phyloP scores from a whole-genome alignment of 495 filamentous ascomycete genomes.

The Tuber melanosporum region DNA sequence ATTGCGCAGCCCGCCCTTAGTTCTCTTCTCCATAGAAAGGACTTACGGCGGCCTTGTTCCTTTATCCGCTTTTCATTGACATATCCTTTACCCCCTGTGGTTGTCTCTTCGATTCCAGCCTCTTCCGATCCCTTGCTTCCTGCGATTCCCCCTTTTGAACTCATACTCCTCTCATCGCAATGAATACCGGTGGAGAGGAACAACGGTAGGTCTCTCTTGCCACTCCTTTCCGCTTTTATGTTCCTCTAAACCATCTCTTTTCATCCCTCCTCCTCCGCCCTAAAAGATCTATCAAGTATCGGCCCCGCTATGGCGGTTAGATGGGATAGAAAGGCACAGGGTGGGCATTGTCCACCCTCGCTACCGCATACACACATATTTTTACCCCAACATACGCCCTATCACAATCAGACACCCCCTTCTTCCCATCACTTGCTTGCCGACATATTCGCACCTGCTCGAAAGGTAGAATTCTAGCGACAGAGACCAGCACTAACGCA shows the following conservation, averaged over 20 bases:
- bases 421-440: constrained; percentile 12
- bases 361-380: not conserved
- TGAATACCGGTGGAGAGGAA: constrained; percentile 35
- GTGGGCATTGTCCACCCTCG: not conserved
- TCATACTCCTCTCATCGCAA: constrained; percentile 8
- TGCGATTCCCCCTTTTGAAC: not conserved
- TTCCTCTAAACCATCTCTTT: not conserved
- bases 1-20: not conserved
- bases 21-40: not conserved
- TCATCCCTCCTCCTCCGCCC: not conserved
- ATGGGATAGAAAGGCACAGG: not conserved
- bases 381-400: constrained; percentile 1
- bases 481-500: constrained; percentile 21
- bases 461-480: constrained; percentile 10
- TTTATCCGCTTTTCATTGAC: not conserved
- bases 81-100: not conserved
- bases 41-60: not conserved
- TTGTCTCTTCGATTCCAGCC: not conserved
- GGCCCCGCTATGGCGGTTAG: not conserved
- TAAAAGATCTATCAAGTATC: not conserved
- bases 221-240: not conserved
- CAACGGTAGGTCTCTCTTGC: constrained; percentile 22
- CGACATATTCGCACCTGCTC: constrained; percentile 12
- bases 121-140: constrained; percentile 4
- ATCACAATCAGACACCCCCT: not conserved